Percentiles rank a stretch among this genome's conserved stretches.
Evolutionary conservation across 352 stramenopile species (phyloP).

Genomic region (Phytophthora palmivora): DNA sequence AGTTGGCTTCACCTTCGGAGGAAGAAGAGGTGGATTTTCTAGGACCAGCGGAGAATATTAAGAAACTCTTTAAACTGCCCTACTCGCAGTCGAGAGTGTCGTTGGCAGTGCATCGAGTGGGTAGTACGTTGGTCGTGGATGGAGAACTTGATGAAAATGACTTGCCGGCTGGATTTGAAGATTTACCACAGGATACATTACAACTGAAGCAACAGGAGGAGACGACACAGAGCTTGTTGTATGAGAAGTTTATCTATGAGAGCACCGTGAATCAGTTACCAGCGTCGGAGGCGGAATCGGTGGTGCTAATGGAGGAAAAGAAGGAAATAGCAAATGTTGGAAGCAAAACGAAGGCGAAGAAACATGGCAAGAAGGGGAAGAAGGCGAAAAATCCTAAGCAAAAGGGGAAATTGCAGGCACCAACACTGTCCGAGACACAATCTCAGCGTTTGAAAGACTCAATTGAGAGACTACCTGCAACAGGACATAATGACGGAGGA

Average conservation of each 20-base stretch:
- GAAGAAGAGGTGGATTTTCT: slow-evolving; percentile 83
- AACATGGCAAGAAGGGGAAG: slow-evolving; percentile 43
- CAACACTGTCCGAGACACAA: neutral
- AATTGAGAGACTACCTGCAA: slow-evolving; percentile 6
- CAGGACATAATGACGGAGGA: neutral
- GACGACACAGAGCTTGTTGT: slow-evolving; percentile 60
- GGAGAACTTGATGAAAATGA: slow-evolving; percentile 78
- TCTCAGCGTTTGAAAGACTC: neutral
- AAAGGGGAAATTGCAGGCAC: slow-evolving; percentile 4
- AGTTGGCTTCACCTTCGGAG: slow-evolving; percentile 71
- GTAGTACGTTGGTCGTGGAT: slow-evolving; percentile 82
- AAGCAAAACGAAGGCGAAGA: slow-evolving; percentile 25
- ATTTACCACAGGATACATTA: slow-evolving; percentile 61
- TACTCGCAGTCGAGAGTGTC: slow-evolving; percentile 85
- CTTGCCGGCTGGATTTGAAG: slow-evolving; percentile 71
- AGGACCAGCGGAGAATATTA: slow-evolving; percentile 86
- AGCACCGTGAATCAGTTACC: slow-evolving; percentile 60
- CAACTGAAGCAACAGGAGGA: slow-evolving; percentile 63
- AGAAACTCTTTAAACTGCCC: slow-evolving; percentile 87
- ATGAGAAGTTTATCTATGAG: slow-evolving; percentile 91
- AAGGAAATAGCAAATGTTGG: slow-evolving; percentile 7
- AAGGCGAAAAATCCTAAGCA: slow-evolving; percentile 35
- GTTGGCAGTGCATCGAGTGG: slow-evolving; percentile 81
- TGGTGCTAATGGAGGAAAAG: neutral
- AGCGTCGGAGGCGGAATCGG: slow-evolving; percentile 13